Evolutionary conservation across 1,139 yeast genomes (phyloP).

Genomic region (Yamadazyma taylorii): DNA sequence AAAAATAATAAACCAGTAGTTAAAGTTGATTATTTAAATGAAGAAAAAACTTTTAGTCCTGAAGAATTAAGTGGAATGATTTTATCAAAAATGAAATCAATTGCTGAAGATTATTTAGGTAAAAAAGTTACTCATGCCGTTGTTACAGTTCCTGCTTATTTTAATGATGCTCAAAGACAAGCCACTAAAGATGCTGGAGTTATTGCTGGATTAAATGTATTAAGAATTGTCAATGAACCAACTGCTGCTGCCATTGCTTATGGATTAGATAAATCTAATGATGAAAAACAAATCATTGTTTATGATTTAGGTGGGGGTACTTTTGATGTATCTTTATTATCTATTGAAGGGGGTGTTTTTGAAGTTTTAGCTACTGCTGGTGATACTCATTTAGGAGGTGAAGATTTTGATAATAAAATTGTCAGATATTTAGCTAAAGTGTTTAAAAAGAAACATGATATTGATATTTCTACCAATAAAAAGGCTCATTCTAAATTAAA

Average conservation of each 20-base stretch:
- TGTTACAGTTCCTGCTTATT: slow-evolving; percentile 96
- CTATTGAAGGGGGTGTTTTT: slow-evolving; percentile 54
- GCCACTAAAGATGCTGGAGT: slow-evolving; percentile 98
- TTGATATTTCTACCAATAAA: slow-evolving; percentile 71
- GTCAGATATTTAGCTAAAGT: slow-evolving; percentile 82
- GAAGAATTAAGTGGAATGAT: slow-evolving; percentile 94
- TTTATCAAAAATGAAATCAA: slow-evolving; percentile 86
- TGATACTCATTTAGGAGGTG: slow-evolving; percentile 72
- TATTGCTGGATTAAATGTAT: slow-evolving; percentile 91
- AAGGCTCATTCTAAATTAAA: slow-evolving; percentile 87
- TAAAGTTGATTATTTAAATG: slow-evolving; percentile 66
- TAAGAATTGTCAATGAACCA: slow-evolving; percentile 96
- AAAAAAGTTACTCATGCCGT: slow-evolving; percentile 90
- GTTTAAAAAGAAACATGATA: slow-evolving; percentile 84
- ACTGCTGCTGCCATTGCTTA: slow-evolving; percentile 98
- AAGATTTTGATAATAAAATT: slow-evolving; percentile 89
- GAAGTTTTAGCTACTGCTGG: slow-evolving; percentile 55
- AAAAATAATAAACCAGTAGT: slow-evolving; percentile 80
- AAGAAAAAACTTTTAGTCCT: slow-evolving; percentile 73
- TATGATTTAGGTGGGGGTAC: slow-evolving; percentile 59
- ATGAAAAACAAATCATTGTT: slow-evolving; percentile 50
- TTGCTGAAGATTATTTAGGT: slow-evolving; percentile 91
- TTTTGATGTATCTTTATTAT: slow-evolving; percentile 51
- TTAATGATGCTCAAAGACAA: slow-evolving; percentile 98
- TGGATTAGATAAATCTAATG: slow-evolving; percentile 80